Evolutionary conservation across 805 yeast species (phyloP).

Genomic region (Kregervanrija fluxuum): DNA sequence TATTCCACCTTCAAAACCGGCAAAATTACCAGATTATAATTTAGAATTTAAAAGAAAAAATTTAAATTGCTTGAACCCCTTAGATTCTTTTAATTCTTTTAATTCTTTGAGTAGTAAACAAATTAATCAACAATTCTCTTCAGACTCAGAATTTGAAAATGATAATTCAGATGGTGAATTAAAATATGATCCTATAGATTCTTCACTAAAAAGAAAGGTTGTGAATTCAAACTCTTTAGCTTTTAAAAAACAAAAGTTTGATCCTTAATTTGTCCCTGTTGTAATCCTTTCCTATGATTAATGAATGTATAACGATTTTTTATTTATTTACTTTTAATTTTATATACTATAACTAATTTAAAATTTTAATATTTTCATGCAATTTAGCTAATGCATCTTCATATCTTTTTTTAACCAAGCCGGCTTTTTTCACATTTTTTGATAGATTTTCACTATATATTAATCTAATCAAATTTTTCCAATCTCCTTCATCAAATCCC

Average conservation of each 20-base stretch:
- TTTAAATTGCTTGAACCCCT: no score
- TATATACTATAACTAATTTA: neutral
- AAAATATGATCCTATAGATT: constrained; percentile 8
- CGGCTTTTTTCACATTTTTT: constrained; percentile 10
- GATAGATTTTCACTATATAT: constrained; percentile 35
- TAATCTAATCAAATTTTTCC: constrained; percentile 44
- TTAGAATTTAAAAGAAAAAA: no score
- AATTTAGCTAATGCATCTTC: constrained; percentile 17
- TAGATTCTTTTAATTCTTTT: no score
- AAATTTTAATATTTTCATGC: neutral
- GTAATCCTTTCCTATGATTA: constrained; percentile 1
- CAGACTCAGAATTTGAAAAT: constrained; percentile 3
- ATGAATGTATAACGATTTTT: no score
- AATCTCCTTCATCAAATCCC: constrained; percentile 36
- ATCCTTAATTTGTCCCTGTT: neutral
- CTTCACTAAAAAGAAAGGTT: constrained; percentile 11
- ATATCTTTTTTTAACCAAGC: constrained; percentile 15
- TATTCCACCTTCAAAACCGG: no score
- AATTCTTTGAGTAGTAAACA: no score
- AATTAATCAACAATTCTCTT: no score
- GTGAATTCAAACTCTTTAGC: constrained; percentile 4
- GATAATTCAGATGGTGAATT: constrained; percentile 10
- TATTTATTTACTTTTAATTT: no score
- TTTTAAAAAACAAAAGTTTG: constrained; percentile 8
- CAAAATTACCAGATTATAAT: no score